Percentiles rank a stretch among this genome's conserved stretches.
Conservation (phyloP, 2,329 filamentous ascomycete genomes). For the Penicillium sp. region DNA sequence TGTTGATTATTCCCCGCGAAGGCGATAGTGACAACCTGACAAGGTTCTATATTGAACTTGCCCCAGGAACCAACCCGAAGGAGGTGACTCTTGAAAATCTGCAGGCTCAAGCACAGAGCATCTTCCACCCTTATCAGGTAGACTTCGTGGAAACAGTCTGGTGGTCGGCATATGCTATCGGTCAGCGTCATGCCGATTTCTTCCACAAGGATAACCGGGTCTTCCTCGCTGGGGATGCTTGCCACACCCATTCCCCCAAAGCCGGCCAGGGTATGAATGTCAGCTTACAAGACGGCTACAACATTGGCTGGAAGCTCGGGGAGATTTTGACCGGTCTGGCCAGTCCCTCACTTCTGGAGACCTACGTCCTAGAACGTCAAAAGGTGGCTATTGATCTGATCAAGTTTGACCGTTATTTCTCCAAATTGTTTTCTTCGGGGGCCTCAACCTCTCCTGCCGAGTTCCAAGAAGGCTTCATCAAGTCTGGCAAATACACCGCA, state of each 20-base stretch:
- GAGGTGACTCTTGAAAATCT: constrained; percentile 56
- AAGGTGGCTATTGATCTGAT: constrained; percentile 59
- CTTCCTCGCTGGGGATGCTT: constrained; percentile 70
- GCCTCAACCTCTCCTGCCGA: constrained; percentile 46
- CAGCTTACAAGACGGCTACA: constrained; percentile 59
- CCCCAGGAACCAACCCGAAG: constrained; percentile 50
- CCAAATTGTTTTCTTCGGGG: constrained; percentile 54
- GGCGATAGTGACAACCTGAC: constrained; percentile 56
- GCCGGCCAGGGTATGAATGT: constrained; percentile 63
- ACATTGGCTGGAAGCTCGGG: constrained; percentile 62
- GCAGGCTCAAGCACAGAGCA: constrained; percentile 52
- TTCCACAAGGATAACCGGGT: constrained; percentile 66
- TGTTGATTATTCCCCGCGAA: constrained; percentile 56
- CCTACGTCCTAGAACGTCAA: constrained; percentile 56
- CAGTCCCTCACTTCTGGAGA: constrained; percentile 47
- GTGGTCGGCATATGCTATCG: constrained; percentile 72
- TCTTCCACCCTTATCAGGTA: constrained; percentile 57
- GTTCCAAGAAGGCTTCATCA: constrained; percentile 59
- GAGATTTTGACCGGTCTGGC: constrained; percentile 50
- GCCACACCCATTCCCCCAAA: constrained; percentile 69
- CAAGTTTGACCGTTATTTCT: constrained; percentile 58
- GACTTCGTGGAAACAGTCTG: constrained; percentile 59
- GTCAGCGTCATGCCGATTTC: constrained; percentile 67
- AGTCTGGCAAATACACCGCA: constrained; percentile 60
- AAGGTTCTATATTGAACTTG: constrained; percentile 64